Base-by-base conservation (phyloP, 2,329 filamentous ascomycete species). In the Penicillium janthinellum region DNA sequence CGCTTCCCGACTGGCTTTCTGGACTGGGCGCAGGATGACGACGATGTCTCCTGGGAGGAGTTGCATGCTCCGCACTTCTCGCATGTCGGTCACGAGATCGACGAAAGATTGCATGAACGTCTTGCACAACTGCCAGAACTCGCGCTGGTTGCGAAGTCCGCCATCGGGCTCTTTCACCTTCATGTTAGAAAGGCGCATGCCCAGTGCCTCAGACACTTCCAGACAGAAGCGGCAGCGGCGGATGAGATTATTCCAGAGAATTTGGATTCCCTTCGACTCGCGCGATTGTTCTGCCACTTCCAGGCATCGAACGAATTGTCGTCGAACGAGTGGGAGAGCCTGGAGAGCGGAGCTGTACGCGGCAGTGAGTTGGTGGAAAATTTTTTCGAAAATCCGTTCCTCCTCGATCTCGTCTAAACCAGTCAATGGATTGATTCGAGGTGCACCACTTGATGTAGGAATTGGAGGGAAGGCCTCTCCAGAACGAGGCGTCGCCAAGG, bases 141-240 rank as follows among this genome's bases (percentile, higher is more conserved):
- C 85, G 44, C 81, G 81, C 64, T 86, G 83, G 63, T 81, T 80
- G 34, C 79, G 75, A 42, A 77, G 87, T 56, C 91, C 84, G 53
- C 91, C 84, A 11, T 87, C 88, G 7, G 91, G 90, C 68, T 96
- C 92, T 72, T 94, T 95, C 11, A 96, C 81, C 73, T 92, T 92
- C 79, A 96, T 91, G 49, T 84, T 83, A 3, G 88, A 91, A 11
- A 97, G 78, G n/a, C 89, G 85, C 41, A 82, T 81, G 69, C 90
- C 89, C 31, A 97, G 81, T 11, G 85, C 82, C 69, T 92, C 88
- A 1, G 90, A 90, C 66, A 90, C 88, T 58, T 90, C 85, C 44
- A 93, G 84, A 17, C 90, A 87, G 12, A 85, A 80, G 45, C 84
- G 85, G 71, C 90, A 93, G 70, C 89, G 90, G 49, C 86, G 82